Evolutionary conservation across 331 rosid species (phyloP).

Genomic region (Telfairia occidentalis): DNA sequence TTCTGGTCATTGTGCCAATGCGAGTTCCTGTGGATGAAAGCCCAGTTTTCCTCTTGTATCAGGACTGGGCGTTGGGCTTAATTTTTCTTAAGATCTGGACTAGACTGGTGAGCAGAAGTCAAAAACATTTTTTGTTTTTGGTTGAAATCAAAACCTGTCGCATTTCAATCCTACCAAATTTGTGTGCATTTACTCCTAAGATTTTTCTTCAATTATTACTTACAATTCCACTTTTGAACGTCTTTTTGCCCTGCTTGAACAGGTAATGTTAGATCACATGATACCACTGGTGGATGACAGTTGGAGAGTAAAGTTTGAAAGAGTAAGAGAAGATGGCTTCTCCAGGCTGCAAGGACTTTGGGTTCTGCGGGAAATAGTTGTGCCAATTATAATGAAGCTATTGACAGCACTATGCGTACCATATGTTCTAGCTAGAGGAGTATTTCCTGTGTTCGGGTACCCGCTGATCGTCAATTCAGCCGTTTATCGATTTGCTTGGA

Average conservation of each 20-base stretch:
- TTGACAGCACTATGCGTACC: constrained; percentile 92
- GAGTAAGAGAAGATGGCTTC: constrained; percentile 91
- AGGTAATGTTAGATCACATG: constrained; percentile 99
- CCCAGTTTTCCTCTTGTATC: constrained; percentile 95
- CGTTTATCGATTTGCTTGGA: constrained; percentile 94
- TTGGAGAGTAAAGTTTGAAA: constrained; percentile 87
- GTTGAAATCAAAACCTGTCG: background rate
- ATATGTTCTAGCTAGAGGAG: constrained; percentile 81
- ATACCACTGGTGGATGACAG: constrained; percentile 90
- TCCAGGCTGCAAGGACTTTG: constrained; percentile 86
- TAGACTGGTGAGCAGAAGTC: constrained; percentile 69
- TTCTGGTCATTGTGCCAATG: constrained; percentile 95
- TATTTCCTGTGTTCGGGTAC: constrained; percentile 86
- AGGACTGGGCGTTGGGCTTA: constrained; percentile 99
- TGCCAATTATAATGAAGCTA: constrained; percentile 81
- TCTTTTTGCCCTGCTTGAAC: constrained; percentile 5
- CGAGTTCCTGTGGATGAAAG: constrained; percentile 99
- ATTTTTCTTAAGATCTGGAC: constrained; percentile 99
- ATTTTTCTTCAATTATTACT: background rate
- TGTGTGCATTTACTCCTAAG: background rate
- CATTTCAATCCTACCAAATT: background rate
- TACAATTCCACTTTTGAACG: background rate
- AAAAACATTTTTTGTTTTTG: background rate
- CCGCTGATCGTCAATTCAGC: constrained; percentile 92
- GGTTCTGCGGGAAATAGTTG: constrained; percentile 83